Conservation (phyloP, 352 stramenopile genomes). For the Phytophthora crassamura region DNA sequence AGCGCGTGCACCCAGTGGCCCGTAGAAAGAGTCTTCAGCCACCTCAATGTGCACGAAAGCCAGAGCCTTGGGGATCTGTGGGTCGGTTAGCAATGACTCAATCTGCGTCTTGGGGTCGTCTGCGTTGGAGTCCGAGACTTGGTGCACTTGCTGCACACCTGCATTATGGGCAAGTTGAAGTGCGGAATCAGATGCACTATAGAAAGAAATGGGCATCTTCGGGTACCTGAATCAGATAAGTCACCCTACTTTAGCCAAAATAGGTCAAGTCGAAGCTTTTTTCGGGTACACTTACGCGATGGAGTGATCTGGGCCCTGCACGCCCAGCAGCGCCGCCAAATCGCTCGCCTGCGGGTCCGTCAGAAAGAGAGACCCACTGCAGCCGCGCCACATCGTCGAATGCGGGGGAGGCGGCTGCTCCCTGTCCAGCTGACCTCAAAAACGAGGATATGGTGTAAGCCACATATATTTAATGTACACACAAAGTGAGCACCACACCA, state of each 20-base stretch:
- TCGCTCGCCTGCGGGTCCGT: slow-evolving; percentile 32
- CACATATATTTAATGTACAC: background rate
- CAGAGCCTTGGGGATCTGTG: slow-evolving; percentile 54
- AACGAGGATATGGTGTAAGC: slow-evolving; percentile 4
- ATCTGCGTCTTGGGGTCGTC: slow-evolving; percentile 24
- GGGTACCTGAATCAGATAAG: slow-evolving; percentile 48
- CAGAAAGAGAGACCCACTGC: slow-evolving; percentile 61
- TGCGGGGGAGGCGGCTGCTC: slow-evolving; percentile 1
- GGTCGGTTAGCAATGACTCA: slow-evolving; percentile 32
- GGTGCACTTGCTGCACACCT: slow-evolving; percentile 44
- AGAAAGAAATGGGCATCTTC: slow-evolving; percentile 68
- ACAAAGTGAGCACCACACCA: no score
- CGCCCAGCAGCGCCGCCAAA: slow-evolving; percentile 43
- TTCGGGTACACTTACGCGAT: slow-evolving; percentile 36
- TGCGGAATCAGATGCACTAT: slow-evolving; percentile 48
- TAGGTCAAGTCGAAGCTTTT: slow-evolving; percentile 6
- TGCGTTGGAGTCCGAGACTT: slow-evolving; percentile 15
- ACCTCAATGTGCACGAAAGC: slow-evolving; percentile 61
- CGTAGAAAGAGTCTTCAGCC: background rate
- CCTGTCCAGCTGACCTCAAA: slow-evolving; percentile 40
- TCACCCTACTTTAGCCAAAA: slow-evolving; percentile 1
- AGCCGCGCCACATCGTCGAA: slow-evolving; percentile 66
- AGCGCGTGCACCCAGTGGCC: slow-evolving; percentile 58
- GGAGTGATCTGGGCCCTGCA: slow-evolving; percentile 27
- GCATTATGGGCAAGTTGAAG: slow-evolving; percentile 39